phyloP scores from a whole-genome alignment of 345 rosid species.

The Viola odorata region DNA sequence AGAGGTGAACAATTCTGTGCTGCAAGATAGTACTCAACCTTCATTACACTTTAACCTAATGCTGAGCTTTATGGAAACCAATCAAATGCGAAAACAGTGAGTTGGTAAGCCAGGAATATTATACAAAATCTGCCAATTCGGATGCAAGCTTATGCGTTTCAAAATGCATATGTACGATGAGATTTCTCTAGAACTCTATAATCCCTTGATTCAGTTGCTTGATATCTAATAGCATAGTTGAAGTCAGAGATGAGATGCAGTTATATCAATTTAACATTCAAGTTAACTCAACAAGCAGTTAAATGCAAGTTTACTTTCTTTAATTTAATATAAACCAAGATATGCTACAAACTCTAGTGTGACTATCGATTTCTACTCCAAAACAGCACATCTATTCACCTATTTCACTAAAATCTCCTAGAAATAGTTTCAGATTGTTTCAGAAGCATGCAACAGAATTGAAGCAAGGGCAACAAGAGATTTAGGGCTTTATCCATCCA shows the following conservation, averaged over 20 bases:
- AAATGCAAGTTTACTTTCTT: background rate
- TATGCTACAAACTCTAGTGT: background rate
- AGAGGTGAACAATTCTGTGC: background rate
- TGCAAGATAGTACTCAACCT: background rate
- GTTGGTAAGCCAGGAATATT: no score
- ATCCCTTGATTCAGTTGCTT: no score
- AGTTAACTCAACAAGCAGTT: background rate
- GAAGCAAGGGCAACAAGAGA: background rate
- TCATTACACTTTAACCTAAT: no score
- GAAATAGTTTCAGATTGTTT: slow-evolving; percentile 1
- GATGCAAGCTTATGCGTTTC: no score
- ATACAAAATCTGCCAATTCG: no score
- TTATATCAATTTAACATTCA: slow-evolving; percentile 3
- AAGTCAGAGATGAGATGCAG: background rate
- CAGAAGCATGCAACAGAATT: background rate
- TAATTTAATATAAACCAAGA: background rate
- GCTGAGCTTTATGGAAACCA: no score
- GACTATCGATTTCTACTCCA: background rate
- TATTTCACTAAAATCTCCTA: background rate
- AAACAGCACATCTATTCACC: background rate
- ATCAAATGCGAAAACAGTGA: no score
- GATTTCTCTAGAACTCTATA: background rate
- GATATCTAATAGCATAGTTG: background rate
- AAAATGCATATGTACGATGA: no score
- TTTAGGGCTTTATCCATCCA: background rate